Conservation (phyloP, 129 eudicot genomes). For the Arctium lappa region DNA sequence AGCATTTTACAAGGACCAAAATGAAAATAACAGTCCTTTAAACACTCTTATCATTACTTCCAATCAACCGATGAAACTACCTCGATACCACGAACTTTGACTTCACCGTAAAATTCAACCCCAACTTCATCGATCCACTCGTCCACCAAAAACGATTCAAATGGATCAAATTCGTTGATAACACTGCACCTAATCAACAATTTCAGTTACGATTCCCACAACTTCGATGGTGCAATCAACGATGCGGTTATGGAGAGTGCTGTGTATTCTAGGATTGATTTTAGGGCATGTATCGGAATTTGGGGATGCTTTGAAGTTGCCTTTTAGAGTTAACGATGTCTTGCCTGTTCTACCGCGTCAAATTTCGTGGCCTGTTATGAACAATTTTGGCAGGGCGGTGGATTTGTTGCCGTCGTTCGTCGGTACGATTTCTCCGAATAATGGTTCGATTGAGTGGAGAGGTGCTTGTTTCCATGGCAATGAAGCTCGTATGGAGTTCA, state of each 20-base stretch:
- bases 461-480: conserved; percentile 85
- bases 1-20: background rate
- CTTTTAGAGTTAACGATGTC: conserved; percentile 67
- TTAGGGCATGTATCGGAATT: conserved; percentile 40
- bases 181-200: conserved; percentile 9
- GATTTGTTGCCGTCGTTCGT: conserved; percentile 91
- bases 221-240: conserved; percentile 8
- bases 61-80: conserved; percentile 13
- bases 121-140: background rate
- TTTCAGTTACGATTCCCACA: background rate
- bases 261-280: conserved; percentile 37
- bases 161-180: conserved; percentile 22
- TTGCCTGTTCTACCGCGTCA: conserved; percentile 85
- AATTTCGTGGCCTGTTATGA: conserved; percentile 88
- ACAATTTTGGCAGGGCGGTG: conserved; percentile 76
- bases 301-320: conserved; percentile 68
- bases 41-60: background rate
- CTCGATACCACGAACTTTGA: conserved; percentile 25
- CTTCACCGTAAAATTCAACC: conserved; percentile 18
- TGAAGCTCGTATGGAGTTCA: conserved; percentile 66
- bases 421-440: conserved; percentile 72
- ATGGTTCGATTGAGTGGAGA: conserved; percentile 62
- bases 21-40: background rate
- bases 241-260: conserved; percentile 31
- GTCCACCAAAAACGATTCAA: conserved; percentile 4